A percentile compares a stretch with the other conserved stretches of the same genome.
Conservation (phyloP, 2,329 filamentous ascomycete genomes). For the Cyanodermella asteris region DNA sequence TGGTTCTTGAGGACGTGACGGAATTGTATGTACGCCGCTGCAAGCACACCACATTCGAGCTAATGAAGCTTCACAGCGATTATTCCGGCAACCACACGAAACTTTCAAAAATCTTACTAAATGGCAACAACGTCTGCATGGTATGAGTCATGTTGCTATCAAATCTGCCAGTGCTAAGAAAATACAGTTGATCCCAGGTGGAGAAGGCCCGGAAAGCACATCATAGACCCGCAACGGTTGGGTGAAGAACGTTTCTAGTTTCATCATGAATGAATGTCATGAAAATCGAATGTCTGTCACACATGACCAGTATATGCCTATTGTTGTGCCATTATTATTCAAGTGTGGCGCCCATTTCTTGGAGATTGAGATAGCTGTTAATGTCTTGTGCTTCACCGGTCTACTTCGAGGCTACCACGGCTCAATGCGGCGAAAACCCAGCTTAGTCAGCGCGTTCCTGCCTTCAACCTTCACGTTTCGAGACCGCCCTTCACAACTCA, state of each 20-base stretch:
- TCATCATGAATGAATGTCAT: too few species aligned
- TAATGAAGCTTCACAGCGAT: conserved; percentile 36
- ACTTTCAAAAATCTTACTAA: conserved; percentile 81
- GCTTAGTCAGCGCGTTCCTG: not conserved
- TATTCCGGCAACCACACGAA: conserved; percentile 75
- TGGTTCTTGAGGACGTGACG: conserved; percentile 93
- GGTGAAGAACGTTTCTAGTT: too few species aligned
- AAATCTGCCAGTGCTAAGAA: conserved; percentile 4
- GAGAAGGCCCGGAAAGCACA: conserved; percentile 48
- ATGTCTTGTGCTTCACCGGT: too few species aligned
- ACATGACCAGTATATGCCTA: too few species aligned
- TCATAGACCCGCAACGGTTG: too few species aligned
- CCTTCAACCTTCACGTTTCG: not conserved
- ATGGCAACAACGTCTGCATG: conserved; percentile 99
- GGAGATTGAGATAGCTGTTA: too few species aligned
- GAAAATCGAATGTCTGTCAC: too few species aligned
- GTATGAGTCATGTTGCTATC: conserved; percentile 28
- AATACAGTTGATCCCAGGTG: conserved; percentile 50
- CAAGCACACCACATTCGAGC: not conserved
- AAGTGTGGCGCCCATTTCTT: too few species aligned
- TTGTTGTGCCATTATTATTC: too few species aligned
- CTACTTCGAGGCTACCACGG: too few species aligned
- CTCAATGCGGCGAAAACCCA: not conserved
- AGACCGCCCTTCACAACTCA: not conserved
- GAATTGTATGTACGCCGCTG: conserved; percentile 48